phyloP scores from a whole-genome alignment of 2,329 filamentous ascomycete genomes.

The Fusarium heterosporum region DNA sequence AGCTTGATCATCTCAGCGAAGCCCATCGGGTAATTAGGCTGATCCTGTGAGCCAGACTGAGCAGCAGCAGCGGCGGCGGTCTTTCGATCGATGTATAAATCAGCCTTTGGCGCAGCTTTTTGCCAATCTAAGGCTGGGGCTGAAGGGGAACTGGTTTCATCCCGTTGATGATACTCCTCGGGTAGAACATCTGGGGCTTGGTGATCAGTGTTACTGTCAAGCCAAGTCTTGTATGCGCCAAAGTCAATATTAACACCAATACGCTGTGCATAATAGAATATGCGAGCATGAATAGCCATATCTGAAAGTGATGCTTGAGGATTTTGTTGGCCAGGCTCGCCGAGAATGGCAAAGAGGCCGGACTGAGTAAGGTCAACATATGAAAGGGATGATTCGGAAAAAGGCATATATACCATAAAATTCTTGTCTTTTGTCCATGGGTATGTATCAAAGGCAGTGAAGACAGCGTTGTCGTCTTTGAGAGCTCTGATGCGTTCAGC shows the following conservation, averaged over 20 bases:
- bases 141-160: constrained; percentile 20
- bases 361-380: constrained; percentile 53
- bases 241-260: constrained; percentile 71
- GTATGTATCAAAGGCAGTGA: constrained; percentile 72
- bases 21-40: constrained; percentile 80
- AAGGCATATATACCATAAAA: constrained; percentile 68
- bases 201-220: constrained; percentile 54
- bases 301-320: constrained; percentile 63
- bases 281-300: constrained; percentile 74
- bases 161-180: constrained; percentile 46
- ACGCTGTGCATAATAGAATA: constrained; percentile 72
- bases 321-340: constrained; percentile 58
- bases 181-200: constrained; percentile 53
- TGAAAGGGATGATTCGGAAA: not conserved
- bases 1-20: constrained; percentile 90
- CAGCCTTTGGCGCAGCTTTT: constrained; percentile 60
- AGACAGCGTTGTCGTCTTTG: constrained; percentile 59
- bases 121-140: constrained; percentile 58
- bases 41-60: constrained; percentile 48
- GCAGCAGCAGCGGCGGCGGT: constrained; percentile 30
- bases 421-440: constrained; percentile 75
- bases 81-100: constrained; percentile 59
- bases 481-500: constrained; percentile 56
- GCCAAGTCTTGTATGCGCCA: constrained; percentile 74
- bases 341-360: constrained; percentile 73